A percentile compares a stretch with the other conserved stretches of the same genome.
phyloP scores from a whole-genome alignment of 1,139 yeast genomes.

The Suhomyces guaymorum region DNA sequence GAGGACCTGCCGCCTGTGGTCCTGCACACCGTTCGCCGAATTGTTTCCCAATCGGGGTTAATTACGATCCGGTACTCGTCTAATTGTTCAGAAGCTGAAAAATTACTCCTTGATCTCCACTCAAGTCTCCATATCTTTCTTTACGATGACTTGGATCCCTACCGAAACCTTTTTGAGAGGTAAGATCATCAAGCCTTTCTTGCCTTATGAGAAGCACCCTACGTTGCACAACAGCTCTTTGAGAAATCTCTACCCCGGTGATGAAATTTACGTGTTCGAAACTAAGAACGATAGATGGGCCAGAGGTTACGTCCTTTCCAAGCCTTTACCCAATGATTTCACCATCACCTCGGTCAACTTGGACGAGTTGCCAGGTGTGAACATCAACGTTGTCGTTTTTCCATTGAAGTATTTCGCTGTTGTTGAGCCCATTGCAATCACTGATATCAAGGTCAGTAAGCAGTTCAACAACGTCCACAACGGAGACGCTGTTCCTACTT shows the following conservation, averaged over 20 bases:
- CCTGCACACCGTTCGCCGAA: neutral
- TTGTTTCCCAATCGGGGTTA: slow-evolving; percentile 10
- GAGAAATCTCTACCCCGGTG: slow-evolving; percentile 73
- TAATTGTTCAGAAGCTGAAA: slow-evolving; percentile 1
- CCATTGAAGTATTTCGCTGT: slow-evolving; percentile 56
- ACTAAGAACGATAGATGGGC: slow-evolving; percentile 69
- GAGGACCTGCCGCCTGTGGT: neutral
- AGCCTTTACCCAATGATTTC: slow-evolving; percentile 70
- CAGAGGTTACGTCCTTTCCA: slow-evolving; percentile 66
- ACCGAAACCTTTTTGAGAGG: slow-evolving; percentile 48
- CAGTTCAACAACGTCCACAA: slow-evolving; percentile 38
- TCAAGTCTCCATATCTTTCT: neutral
- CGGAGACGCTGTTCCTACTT: slow-evolving; percentile 43
- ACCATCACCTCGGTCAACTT: slow-evolving; percentile 60
- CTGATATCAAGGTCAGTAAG: slow-evolving; percentile 25
- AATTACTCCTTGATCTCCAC: neutral
- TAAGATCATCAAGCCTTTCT: slow-evolving; percentile 56
- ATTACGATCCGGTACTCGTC: slow-evolving; percentile 9
- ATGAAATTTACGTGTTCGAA: slow-evolving; percentile 77
- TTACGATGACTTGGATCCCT: slow-evolving; percentile 36
- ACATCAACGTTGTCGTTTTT: slow-evolving; percentile 54
- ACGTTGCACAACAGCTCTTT: slow-evolving; percentile 41
- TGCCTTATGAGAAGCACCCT: slow-evolving; percentile 58
- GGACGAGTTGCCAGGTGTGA: slow-evolving; percentile 61
- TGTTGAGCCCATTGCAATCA: slow-evolving; percentile 35